phyloP scores from a whole-genome alignment of 129 eudicot genomes.

The sunflower (Helianthus annuus) region DNA sequence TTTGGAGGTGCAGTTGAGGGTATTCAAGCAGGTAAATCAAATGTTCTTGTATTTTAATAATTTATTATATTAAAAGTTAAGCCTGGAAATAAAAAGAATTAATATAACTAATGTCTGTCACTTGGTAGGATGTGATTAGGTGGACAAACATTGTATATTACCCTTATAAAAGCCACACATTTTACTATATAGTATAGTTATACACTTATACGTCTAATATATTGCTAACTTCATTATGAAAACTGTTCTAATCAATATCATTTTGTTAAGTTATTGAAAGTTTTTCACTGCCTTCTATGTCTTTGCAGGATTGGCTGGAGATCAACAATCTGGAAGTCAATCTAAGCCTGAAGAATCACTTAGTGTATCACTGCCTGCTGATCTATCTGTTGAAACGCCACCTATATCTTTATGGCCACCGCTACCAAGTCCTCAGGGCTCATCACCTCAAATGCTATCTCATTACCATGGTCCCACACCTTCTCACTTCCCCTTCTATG shows the following conservation, averaged over 20 bases:
- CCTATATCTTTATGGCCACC: conserved; percentile 91
- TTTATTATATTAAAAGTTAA: no score
- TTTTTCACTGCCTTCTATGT: background rate
- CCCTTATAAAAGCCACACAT: no score
- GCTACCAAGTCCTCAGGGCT: conserved; percentile 79
- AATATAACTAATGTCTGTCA: no score
- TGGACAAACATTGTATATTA: no score
- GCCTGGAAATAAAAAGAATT: no score
- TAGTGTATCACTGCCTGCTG: conserved; percentile 95
- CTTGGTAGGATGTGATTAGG: no score
- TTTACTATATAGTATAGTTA: no score
- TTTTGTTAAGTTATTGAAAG: no score
- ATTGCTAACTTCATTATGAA: no score
- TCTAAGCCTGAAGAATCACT: conserved; percentile 77
- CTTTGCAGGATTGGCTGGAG: conserved; percentile 49
- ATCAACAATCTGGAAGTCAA: conserved; percentile 62
- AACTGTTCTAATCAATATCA: no score
- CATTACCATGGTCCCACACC: conserved; percentile 76
- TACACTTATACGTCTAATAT: no score
- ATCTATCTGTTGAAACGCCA: conserved; percentile 90
- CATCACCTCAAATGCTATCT: conserved; percentile 72
- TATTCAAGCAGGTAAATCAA: conserved; percentile 42
- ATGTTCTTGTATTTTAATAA: background rate
- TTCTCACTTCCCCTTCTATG: conserved; percentile 88
- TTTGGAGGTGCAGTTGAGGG: conserved; percentile 46